Base-by-base conservation (phyloP, 805 yeast genomes). In the Candida incommunis region DNA sequence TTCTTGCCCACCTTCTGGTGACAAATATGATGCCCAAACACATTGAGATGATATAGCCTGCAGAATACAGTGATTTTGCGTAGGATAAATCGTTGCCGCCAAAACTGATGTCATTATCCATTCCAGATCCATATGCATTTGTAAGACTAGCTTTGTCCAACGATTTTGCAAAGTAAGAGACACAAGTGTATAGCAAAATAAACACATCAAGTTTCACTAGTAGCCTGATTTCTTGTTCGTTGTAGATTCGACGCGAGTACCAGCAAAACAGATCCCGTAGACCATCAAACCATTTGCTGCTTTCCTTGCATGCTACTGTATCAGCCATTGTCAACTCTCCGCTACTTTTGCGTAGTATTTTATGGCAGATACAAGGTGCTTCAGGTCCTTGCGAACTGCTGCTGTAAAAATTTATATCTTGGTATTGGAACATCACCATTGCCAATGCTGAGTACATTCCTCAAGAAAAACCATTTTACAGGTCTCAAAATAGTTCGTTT, bases 91-190 rank as follows among this genome's bases (percentile, higher is more conserved):
- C 74, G 47, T 72, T 66, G 3, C 73, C 75, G 16, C 56, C 61
- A 43, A 64, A 51, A 18, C 50, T 27, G 40, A 72, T 60, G 22
- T 50, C 80, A 48, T 70, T 72, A 47, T 70, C 62, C 78, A 76
- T 71, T 5, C 80, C 80, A 11, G 76, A 65, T 23, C 71, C 76
- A 53, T 74, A 76, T 2, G 82, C 80, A 49, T 71, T 68, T 22
- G 67, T 56, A 45, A 74, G 51, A 47, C 72, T 72, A 31, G 68
- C 56, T 42, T 72, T 64, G 55, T 76, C 81, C 31, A 77, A 56
- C 47, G 74, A 71, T 50, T 75, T 76, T 41, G 67, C 65, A 55
- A 68, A 68, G 54, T 62, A 67, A 3, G 69, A 60, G 22, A 58
- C 43, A 44, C 66, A 61, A 16, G 59, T 54, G 41, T 61, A 64